Conservation (phyloP, 164 flowering plant species). For the Hamamelis virginiana region DNA sequence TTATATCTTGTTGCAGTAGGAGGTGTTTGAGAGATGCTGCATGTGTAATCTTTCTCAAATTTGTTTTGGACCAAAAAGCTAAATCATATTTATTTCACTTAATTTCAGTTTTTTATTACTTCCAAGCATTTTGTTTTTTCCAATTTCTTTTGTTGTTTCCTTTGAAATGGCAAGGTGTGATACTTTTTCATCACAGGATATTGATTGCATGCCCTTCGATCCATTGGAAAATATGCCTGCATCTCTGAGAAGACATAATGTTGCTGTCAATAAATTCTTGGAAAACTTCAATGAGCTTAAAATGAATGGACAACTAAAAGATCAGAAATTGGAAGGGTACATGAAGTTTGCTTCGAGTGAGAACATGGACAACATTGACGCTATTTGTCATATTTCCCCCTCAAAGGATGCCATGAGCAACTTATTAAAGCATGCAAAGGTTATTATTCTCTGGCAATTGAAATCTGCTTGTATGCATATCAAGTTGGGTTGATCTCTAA, state of each 20-base stretch:
- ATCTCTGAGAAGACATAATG: slow-evolving; percentile 38
- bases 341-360: no score
- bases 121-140: background rate
- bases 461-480: slow-evolving; percentile 2
- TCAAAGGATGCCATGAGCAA: no score
- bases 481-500: slow-evolving; percentile 7
- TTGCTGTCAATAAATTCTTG: slow-evolving; percentile 30
- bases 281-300: slow-evolving; percentile 43
- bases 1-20: background rate
- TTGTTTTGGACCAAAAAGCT: background rate
- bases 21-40: background rate
- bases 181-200: slow-evolving; percentile 42
- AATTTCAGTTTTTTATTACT: background rate
- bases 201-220: slow-evolving; percentile 70
- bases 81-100: background rate
- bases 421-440: no score
- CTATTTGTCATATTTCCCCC: no score
- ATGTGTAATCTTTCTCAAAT: background rate
- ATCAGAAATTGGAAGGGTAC: no score
- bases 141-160: background rate
- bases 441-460: no score
- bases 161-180: background rate
- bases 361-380: no score
- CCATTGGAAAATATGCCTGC: slow-evolving; percentile 60
- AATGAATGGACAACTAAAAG: slow-evolving; percentile 25